Base-by-base conservation (phyloP, 441 rosid genomes). In the Populus hybrid region DNA sequence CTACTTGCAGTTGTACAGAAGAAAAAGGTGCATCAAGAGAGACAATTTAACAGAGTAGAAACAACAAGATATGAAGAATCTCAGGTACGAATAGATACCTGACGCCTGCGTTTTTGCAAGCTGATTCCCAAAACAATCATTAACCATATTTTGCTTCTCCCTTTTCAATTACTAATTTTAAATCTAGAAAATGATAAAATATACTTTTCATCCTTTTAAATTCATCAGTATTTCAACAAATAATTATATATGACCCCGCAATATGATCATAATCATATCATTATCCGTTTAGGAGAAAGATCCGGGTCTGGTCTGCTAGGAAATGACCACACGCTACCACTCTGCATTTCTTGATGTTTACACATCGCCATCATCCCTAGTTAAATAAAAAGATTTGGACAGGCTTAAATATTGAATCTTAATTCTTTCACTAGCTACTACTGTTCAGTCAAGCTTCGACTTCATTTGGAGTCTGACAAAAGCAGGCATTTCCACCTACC, bases 261-360 rank as follows among this genome's bases (percentile, higher is more conserved):
- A 30, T 30, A 59, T 59, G 24, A 66, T 65, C 36, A 6, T 18
- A 42, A 20, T 5, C 2, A n/a, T 5, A 67, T 32, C 26, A 63
- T 28, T 8, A 68, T 64, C 59, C 38, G 20, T 76, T 69, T 77
- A 74, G 84, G 87, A 84, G 84, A 86, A 73, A 50, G 77, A 38
- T 24, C 53, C 71, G 81, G 85, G 12, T 21, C 66, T 76, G 79
- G 86, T 81, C 88, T 79, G 88, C 81, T 76, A 42, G 63, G 76
- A 79, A 11, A 57, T 78, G 86, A 82, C 87, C 80, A 63, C 80
- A 81, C 87, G 83, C 78, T 35, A 81, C 59, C 78, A 38, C 32
- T 2, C 50, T 26, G 46, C 12, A 46, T 66, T 74, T 32, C 76
- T 74, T 74, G n/a, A n/a, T 57, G 53, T 67, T 16, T 70, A 32